Percentiles rank a stretch among this genome's conserved stretches.
Evolutionary conservation across 768 basidiomycete species (phyloP).

Genomic region (Amanita phalloides): DNA sequence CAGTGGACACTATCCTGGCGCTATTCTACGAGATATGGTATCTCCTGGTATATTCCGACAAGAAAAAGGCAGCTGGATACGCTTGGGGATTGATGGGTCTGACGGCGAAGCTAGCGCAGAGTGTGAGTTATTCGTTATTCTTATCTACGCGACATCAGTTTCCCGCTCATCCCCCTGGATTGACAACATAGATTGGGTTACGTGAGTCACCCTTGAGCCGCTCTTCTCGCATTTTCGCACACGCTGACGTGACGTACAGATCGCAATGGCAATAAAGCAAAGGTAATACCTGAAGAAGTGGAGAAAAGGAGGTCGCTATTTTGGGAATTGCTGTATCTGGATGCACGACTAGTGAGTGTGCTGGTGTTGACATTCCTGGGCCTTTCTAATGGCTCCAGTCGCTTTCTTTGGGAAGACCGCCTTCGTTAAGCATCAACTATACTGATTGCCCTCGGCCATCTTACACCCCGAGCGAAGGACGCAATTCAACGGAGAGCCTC

Average conservation of each 20-base stretch:
- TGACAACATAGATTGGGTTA: constrained; percentile 37
- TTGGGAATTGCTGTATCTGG: constrained; percentile 62
- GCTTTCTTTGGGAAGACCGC: constrained; percentile 57
- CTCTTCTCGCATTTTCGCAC: constrained; percentile 4
- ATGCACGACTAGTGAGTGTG: constrained; percentile 42
- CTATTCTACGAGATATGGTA: constrained; percentile 62
- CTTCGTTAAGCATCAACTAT: constrained; percentile 49
- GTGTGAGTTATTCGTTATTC: constrained; percentile 33
- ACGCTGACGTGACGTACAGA: constrained; percentile 24
- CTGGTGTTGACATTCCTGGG: constrained; percentile 13
- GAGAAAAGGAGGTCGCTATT: constrained; percentile 59
- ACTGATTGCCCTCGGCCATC: constrained; percentile 46
- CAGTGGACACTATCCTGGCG: constrained; percentile 46
- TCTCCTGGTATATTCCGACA: constrained; percentile 57
- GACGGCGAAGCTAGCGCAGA: constrained; percentile 51
- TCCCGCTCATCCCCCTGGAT: not conserved
- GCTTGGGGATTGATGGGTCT: constrained; percentile 48
- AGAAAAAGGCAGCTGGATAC: constrained; percentile 53
- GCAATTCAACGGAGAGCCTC: constrained; percentile 24
- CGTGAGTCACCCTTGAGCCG: constrained; percentile 26
- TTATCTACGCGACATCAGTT: not conserved
- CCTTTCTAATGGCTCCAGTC: constrained; percentile 27
- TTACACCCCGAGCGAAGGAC: constrained; percentile 29
- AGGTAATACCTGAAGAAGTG: constrained; percentile 60
- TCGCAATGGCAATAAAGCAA: constrained; percentile 52